These are phyloP conservation scores for Cunninghamia lanceolata DNA, from an alignment of 75 land plant genomes.

Conservation along the genomic window DNA sequence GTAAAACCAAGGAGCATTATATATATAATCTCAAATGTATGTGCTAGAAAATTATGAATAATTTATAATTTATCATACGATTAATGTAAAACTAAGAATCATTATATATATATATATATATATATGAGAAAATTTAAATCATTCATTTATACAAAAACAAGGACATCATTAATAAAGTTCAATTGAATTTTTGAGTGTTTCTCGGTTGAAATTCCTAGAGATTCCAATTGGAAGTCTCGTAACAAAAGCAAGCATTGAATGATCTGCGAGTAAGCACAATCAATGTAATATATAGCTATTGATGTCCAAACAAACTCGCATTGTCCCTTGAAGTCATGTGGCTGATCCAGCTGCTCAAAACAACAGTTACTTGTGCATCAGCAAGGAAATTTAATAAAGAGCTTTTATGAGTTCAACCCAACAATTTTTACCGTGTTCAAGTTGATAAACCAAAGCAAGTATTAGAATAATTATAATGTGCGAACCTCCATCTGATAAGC, in stretches of 20 bases:
- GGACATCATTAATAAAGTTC: no score
- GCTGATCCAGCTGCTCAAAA: neutral
- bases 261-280: neutral
- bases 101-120: no score
- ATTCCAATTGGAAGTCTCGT: neutral
- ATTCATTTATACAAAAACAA: no score
- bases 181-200: neutral
- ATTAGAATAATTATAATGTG: neutral
- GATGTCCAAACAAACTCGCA: neutral
- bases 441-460: neutral
- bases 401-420: neutral
- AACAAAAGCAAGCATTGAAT: neutral
- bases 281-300: neutral
- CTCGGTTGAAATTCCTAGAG: neutral
- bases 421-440: neutral
- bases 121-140: no score
- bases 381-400: neutral
- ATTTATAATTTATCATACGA: neutral
- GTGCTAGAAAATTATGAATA: neutral
- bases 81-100: neutral
- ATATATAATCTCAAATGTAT: neutral
- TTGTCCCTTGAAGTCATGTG: neutral
- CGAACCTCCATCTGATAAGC: neutral
- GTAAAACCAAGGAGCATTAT: neutral
- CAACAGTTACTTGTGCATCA: neutral